Base-by-base conservation (phyloP, 2,329 filamentous ascomycete genomes). In the Fusarium siculi region DNA sequence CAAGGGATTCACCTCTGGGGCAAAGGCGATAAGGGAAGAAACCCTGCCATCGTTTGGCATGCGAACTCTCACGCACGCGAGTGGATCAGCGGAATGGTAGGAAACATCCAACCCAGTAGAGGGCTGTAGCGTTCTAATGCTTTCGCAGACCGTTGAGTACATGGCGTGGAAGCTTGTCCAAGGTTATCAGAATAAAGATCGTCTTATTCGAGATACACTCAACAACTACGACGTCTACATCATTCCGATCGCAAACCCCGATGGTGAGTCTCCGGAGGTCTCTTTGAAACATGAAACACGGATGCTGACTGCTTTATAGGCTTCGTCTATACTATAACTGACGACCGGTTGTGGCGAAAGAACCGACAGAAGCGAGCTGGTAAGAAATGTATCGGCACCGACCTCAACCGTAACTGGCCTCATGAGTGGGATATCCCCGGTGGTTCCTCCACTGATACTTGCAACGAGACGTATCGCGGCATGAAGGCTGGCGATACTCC, bases 221-320 rank as follows among this genome's bases (percentile, higher is more conserved):
- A 85, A 92, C 79, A 88, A 84, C 62, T 91, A 90, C 77, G 91
- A 93, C 80, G 91, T 91, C 73, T 92, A 91, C 79, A 86, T 93
- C 73, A 85, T 91, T 68, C 89, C 90, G 7, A 81, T 91, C 30
- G 88, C 90, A 21, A 91, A 92, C 76, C 88, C 89, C 0, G 89
- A 91, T 62, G 88, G 86, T 87, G 77, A 75, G 81, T 4, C n/a
- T 9, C 7, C 3, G 3, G 19, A 1, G 1, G 6, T 23, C 0
- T 5, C 9, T 18, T 2, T 18, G 9, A 0, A 4, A 25, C 4
- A 2, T 25, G 0, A 1, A 37, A 6, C 7, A 2, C 1, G 4
- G 2, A 8, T 19, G 15, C 32, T 65, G 10, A 52, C 8, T 23
- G 2, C 2, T 15, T 9, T 9, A 3, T 23, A 87, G 88, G 89